phyloP scores from a whole-genome alignment of 1,284 basidiomycete species.

The Exobasidium rhododendri region DNA sequence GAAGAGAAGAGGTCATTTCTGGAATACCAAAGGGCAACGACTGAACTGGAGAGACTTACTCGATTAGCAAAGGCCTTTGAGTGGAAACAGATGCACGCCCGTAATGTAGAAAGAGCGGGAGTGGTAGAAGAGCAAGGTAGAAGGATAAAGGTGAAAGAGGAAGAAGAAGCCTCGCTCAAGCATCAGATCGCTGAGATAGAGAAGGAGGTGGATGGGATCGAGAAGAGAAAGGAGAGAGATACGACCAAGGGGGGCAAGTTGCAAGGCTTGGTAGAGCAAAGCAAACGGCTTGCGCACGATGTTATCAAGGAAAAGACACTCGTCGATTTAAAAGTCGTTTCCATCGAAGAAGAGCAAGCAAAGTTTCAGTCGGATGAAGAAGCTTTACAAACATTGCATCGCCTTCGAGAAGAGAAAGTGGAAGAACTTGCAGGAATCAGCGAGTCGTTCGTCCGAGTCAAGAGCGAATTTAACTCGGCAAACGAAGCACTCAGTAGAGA shows the following conservation, averaged over 20 bases:
- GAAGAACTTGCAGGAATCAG: conserved; percentile 23
- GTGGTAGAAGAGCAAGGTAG: conserved; percentile 52
- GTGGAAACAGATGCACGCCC: conserved; percentile 62
- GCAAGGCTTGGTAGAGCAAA: conserved; percentile 73
- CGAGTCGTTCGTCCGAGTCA: conserved; percentile 56
- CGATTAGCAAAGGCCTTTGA: conserved; percentile 83
- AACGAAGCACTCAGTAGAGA: conserved; percentile 68
- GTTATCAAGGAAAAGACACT: conserved; percentile 85
- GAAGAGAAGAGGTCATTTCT: conserved; percentile 86
- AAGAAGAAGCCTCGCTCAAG: conserved; percentile 52
- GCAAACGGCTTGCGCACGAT: conserved; percentile 74
- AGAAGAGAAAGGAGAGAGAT: conserved; percentile 62
- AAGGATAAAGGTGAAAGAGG: conserved; percentile 48
- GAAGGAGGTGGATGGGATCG: conserved; percentile 58
- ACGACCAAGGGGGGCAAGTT: conserved; percentile 73
- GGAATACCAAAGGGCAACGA: conserved; percentile 82
- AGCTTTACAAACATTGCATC: conserved; percentile 55
- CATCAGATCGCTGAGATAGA: conserved; percentile 57
- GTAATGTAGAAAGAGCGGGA: conserved; percentile 56
- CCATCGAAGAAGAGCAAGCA: conserved; percentile 75
- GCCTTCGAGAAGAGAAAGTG: conserved; percentile 58
- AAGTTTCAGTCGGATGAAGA: conserved; percentile 64
- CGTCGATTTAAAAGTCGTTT: conserved; percentile 74
- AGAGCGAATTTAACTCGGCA: conserved; percentile 65
- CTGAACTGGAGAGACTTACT: conserved; percentile 84